These are phyloP conservation scores for Tylopilus vinaceipallidus DNA, from an alignment of 768 basidiomycete genomes.

Conservation along the genomic window DNA sequence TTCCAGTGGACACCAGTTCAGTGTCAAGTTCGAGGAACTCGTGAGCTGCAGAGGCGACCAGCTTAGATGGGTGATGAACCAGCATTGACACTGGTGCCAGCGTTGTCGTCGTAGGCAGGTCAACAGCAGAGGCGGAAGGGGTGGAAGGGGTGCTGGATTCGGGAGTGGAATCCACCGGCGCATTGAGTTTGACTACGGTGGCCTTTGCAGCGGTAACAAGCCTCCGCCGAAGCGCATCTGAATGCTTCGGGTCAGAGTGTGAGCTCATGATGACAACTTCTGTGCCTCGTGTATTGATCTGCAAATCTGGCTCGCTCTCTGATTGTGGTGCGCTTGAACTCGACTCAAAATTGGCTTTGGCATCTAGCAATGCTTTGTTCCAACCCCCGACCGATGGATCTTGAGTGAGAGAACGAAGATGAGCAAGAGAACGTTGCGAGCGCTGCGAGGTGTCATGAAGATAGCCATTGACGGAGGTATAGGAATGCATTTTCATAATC, in stretches of 20 bases:
- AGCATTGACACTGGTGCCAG: constrained; percentile 43
- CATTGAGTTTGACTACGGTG: constrained; percentile 3
- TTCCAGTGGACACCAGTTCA: constrained; percentile 75
- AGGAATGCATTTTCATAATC: constrained; percentile 97
- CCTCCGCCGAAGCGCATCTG: constrained; percentile 55
- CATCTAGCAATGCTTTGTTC: constrained; percentile 56
- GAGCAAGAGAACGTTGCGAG: constrained; percentile 40
- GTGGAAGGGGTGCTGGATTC: constrained; percentile 3
- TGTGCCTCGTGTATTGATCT: constrained; percentile 44
- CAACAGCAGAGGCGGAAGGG: constrained; percentile 7
- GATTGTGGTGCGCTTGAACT: constrained; percentile 21
- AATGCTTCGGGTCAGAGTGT: constrained; percentile 52
- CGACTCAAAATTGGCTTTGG: constrained; percentile 39
- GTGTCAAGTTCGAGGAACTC: constrained; percentile 74
- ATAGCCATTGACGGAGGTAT: constrained; percentile 84
- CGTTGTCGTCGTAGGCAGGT: constrained; percentile 11
- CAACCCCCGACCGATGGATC: constrained; percentile 55
- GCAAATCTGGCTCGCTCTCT: constrained; percentile 4
- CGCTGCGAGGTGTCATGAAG: constrained; percentile 56
- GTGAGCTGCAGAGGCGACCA: constrained; percentile 66
- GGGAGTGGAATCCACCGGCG: neutral
- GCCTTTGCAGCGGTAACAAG: constrained; percentile 38
- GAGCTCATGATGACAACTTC: constrained; percentile 46
- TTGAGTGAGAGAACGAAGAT: constrained; percentile 47
- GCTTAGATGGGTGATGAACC: constrained; percentile 61